Evolutionary conservation across 306 rosid species (phyloP).

Genomic region (Adenanthera pavonina): DNA sequence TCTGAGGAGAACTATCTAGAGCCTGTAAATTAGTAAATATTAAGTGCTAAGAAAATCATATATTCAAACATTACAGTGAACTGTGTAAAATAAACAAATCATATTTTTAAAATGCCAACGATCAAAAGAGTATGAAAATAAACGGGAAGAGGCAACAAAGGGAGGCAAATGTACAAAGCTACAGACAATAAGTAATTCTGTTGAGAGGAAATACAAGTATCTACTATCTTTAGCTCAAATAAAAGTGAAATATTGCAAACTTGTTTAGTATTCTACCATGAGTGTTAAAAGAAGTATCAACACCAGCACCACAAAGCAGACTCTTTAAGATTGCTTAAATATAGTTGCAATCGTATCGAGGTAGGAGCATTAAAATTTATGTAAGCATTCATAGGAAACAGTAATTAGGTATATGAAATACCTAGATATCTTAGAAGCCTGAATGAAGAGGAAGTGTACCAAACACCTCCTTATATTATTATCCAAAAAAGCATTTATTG

Average conservation of each 20-base stretch:
- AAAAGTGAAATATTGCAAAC: background rate
- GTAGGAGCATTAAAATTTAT: background rate
- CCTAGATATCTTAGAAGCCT: background rate
- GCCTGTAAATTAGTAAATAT: conserved; percentile 50
- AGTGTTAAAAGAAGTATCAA: background rate
- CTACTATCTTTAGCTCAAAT: background rate
- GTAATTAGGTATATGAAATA: no score
- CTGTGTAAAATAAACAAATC: conserved; percentile 27
- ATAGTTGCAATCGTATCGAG: background rate
- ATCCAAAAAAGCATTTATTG: no score
- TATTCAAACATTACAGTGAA: background rate
- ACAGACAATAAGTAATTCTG: background rate
- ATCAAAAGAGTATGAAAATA: conserved; percentile 14
- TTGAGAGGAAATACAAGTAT: background rate
- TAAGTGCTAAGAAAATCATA: background rate
- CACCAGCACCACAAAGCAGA: background rate
- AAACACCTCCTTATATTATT: background rate
- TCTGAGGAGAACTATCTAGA: conserved; percentile 69
- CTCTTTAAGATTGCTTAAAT: background rate
- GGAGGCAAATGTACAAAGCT: background rate
- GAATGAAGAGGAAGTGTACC: background rate
- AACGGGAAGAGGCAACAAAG: background rate
- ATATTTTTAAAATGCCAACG: background rate
- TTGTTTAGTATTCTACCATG: background rate
- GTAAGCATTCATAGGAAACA: background rate